Evolutionary conservation across 2,329 filamentous ascomycete species (phyloP).

Genomic region (Aspergillus arachidicola): DNA sequence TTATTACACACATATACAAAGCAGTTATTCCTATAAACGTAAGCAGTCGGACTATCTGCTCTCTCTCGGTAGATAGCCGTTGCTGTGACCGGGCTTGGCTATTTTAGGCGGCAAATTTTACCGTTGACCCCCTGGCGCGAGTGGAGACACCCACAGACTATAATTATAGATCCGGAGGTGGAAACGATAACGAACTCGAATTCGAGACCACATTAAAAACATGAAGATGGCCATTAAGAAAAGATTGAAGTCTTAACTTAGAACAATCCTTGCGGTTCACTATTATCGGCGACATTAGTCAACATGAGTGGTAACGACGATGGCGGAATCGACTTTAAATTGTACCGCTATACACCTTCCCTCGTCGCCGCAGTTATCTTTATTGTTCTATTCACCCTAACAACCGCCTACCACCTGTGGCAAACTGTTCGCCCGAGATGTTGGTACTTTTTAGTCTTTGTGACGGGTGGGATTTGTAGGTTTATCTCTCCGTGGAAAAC

Average conservation of each 20-base stretch:
- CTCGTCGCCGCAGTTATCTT: constrained; percentile 52
- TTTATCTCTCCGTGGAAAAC: background rate
- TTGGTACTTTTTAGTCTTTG: constrained; percentile 52
- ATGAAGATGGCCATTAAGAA: background rate
- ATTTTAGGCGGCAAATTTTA: background rate
- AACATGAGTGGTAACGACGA: constrained; percentile 1
- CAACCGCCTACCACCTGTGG: constrained; percentile 46
- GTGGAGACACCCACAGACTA: background rate
- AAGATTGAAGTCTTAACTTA: background rate
- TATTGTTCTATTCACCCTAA: constrained; percentile 47
- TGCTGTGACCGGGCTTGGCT: background rate
- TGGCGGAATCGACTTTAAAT: constrained; percentile 13
- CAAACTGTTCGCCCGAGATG: constrained; percentile 47
- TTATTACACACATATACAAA: too few species aligned
- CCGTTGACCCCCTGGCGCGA: background rate
- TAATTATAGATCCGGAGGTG: background rate
- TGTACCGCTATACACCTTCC: constrained; percentile 49
- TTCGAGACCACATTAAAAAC: constrained; percentile 8
- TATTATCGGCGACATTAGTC: background rate
- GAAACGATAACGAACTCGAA: constrained; percentile 20
- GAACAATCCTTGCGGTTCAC: background rate
- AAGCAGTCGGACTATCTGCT: background rate
- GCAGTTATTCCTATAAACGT: background rate
- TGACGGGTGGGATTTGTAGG: constrained; percentile 43
- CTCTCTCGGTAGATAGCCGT: background rate